Conservation (phyloP, 2,329 filamentous ascomycete genomes). For the Pseudonectria buxi region DNA sequence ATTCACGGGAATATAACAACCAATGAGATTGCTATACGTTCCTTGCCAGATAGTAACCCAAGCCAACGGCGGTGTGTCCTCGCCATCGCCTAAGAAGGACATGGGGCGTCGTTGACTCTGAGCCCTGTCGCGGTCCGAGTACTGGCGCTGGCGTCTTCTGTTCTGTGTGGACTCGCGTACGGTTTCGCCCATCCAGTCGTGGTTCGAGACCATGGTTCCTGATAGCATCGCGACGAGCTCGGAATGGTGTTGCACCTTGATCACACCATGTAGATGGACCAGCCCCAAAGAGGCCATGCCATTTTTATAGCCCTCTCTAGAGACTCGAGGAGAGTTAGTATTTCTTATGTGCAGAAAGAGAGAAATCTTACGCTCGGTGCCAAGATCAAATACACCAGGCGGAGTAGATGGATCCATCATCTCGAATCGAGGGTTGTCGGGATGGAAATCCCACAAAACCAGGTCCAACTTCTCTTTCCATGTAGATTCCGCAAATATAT, state of each 20-base stretch:
- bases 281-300: not conserved
- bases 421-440: not conserved
- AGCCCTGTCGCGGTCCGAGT: not conserved
- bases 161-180: not conserved
- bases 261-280: not conserved
- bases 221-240: not conserved
- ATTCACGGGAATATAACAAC: conserved; percentile 6
- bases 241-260: not conserved
- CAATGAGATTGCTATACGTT: conserved; percentile 14
- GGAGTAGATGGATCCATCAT: not conserved
- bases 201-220: not conserved
- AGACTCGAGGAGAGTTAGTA: not conserved
- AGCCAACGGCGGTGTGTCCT: conserved; percentile 9
- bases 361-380: not conserved
- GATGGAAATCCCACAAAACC: not conserved
- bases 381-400: not conserved
- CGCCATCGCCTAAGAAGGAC: not conserved
- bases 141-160: not conserved
- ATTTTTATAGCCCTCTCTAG: not conserved
- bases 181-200: not conserved
- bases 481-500: not conserved
- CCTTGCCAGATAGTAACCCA: conserved; percentile 14
- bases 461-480: not conserved
- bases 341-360: not conserved
- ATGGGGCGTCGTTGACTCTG: not conserved